Conservation (phyloP, 345 rosid species). For the Excoecaria agallocha region DNA sequence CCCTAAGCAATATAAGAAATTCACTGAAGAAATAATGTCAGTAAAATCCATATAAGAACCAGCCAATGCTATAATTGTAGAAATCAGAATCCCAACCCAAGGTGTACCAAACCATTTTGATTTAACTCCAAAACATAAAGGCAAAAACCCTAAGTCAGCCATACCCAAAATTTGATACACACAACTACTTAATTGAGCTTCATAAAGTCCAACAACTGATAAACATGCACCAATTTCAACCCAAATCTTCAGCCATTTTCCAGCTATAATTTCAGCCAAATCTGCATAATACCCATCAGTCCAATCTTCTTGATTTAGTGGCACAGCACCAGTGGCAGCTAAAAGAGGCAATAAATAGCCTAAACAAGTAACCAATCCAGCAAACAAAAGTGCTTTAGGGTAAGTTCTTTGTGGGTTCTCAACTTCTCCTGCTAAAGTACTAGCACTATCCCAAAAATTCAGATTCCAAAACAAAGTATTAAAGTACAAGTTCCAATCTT, state of each 20-base stretch:
- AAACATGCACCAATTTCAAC: conserved; percentile 25
- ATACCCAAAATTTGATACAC: conserved; percentile 27
- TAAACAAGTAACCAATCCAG: conserved; percentile 18
- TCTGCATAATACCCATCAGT: conserved; percentile 20
- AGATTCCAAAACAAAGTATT: conserved; percentile 32
- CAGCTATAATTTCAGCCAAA: conserved; percentile 27
- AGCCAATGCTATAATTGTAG: conserved; percentile 23
- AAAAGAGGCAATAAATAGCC: conserved; percentile 27
- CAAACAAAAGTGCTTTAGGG: conserved; percentile 23
- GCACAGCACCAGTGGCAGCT: conserved; percentile 19
- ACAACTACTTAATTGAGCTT: conserved; percentile 27
- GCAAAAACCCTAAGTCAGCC: conserved; percentile 30
- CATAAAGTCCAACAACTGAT: conserved; percentile 24
- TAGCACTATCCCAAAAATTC: conserved; percentile 32
- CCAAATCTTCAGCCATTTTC: conserved; percentile 32
- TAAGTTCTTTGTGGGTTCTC: conserved; percentile 23
- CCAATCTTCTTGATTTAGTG: conserved; percentile 22
- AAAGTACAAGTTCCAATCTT: conserved; percentile 24
- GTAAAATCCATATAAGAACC: conserved; percentile 35
- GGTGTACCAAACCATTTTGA: conserved; percentile 42
- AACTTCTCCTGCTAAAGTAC: conserved; percentile 34
- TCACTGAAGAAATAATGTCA: conserved; percentile 39
- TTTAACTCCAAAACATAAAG: conserved; percentile 18
- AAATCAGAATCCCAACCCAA: conserved; percentile 41
- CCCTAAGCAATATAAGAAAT: conserved; percentile 46